phyloP scores from a whole-genome alignment of 768 basidiomycete genomes.

The Mycena belliarum region DNA sequence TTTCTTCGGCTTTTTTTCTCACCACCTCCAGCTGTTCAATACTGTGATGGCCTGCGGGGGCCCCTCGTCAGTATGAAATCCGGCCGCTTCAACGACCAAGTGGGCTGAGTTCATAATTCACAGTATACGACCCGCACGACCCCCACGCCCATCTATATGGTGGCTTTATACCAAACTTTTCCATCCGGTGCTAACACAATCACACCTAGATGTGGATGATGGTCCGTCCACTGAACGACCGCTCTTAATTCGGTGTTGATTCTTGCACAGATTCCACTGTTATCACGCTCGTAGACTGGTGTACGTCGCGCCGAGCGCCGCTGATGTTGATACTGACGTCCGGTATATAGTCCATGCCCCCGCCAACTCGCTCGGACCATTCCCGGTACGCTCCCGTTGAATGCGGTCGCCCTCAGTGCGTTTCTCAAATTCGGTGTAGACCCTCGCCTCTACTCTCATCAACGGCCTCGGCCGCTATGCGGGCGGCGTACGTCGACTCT shows the following conservation, averaged over 20 bases:
- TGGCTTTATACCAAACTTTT: neutral
- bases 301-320: no score
- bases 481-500: neutral
- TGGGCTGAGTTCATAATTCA: no score
- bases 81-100: no score
- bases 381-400: neutral
- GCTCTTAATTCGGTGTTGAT: no score
- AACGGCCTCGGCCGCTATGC: slow-evolving; percentile 14
- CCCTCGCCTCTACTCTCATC: slow-evolving; percentile 23
- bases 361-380: neutral
- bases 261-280: slow-evolving; percentile 28
- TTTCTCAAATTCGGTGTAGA: no score
- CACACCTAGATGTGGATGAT: neutral
- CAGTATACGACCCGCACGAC: slow-evolving; percentile 26
- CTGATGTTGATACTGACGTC: neutral
- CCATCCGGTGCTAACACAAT: neutral
- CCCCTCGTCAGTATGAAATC: no score
- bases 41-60: slow-evolving; percentile 49
- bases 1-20: no score
- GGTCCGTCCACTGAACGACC: no score
- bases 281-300: slow-evolving; percentile 32
- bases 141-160: slow-evolving; percentile 2
- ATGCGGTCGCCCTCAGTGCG: no score
- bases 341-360: slow-evolving; percentile 8
- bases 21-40: slow-evolving; percentile 29